Conservation (phyloP, 2,329 filamentous ascomycete species). For the Arthrinium puccinioides region DNA sequence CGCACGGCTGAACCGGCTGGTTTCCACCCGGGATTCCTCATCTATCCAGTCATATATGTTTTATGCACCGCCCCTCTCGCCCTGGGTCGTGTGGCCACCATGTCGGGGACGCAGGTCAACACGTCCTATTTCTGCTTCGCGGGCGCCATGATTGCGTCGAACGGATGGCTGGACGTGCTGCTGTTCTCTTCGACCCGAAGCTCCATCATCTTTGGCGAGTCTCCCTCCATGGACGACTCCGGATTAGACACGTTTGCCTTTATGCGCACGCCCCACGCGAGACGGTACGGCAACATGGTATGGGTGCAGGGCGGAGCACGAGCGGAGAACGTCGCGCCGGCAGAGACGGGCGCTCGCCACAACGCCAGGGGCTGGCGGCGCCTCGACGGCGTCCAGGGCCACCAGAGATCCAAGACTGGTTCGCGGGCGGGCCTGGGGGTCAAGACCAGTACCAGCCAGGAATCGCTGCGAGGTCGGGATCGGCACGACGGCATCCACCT, state of each 20-base stretch:
- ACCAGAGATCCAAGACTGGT: too few species aligned
- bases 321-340: too few species aligned
- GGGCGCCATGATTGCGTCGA: background rate
- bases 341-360: too few species aligned
- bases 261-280: conserved; percentile 7
- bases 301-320: conserved; percentile 5
- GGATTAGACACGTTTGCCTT: conserved; percentile 11
- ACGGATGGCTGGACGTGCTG: background rate
- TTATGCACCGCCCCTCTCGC: background rate
- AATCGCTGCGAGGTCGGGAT: too few species aligned
- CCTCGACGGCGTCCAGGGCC: too few species aligned
- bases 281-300: conserved; percentile 8
- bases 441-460: too few species aligned
- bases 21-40: background rate
- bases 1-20: conserved; percentile 12
- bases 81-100: background rate
- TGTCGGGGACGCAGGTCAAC: background rate
- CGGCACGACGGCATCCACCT: too few species aligned
- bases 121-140: background rate
- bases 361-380: too few species aligned
- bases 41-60: conserved; percentile 2
- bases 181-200: too few species aligned
- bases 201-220: too few species aligned
- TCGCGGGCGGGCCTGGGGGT: too few species aligned
- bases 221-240: conserved; percentile 6